Evolutionary conservation across 768 basidiomycete genomes (phyloP).

Genomic region (Albatrellus ellisii): DNA sequence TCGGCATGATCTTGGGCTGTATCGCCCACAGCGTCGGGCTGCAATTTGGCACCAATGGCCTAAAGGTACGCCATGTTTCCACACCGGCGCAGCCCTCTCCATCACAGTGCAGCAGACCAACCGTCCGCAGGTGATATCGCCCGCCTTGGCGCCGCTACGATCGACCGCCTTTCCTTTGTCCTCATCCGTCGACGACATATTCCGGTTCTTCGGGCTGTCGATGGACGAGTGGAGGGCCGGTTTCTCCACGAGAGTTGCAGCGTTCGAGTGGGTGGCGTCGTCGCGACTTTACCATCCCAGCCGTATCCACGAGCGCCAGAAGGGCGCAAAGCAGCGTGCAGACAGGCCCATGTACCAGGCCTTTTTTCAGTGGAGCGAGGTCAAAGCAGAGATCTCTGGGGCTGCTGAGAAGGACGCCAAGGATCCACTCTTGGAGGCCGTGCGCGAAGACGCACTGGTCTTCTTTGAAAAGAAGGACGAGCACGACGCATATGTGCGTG

Average conservation of each 20-base stretch:
- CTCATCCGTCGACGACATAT: conserved; percentile 33
- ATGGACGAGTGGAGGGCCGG: conserved; percentile 37
- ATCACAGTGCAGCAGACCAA: neutral
- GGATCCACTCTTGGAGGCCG: neutral
- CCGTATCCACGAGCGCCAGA: conserved; percentile 18
- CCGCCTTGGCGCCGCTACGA: conserved; percentile 20
- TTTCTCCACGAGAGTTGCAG: conserved; percentile 37
- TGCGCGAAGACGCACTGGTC: conserved; percentile 32
- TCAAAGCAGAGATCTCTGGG: neutral
- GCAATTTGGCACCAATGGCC: conserved; percentile 35
- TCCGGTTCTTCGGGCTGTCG: conserved; percentile 44
- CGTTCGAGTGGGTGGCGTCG: conserved; percentile 45
- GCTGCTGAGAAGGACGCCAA: neutral
- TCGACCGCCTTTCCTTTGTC: conserved; percentile 36
- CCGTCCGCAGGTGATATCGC: conserved; percentile 29
- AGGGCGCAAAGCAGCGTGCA: conserved; percentile 26
- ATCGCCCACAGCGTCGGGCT: conserved; percentile 40
- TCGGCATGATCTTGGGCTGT: conserved; percentile 56
- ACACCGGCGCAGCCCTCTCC: neutral
- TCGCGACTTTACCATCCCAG: conserved; percentile 40
- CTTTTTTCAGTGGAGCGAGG: conserved; percentile 30
- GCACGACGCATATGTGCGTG: conserved; percentile 26
- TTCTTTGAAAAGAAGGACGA: conserved; percentile 39
- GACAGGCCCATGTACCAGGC: conserved; percentile 47
- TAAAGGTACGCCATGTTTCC: conserved; percentile 46